phyloP scores from a whole-genome alignment of 352 stramenopile genomes.

The Globisporangium abappressorium region DNA sequence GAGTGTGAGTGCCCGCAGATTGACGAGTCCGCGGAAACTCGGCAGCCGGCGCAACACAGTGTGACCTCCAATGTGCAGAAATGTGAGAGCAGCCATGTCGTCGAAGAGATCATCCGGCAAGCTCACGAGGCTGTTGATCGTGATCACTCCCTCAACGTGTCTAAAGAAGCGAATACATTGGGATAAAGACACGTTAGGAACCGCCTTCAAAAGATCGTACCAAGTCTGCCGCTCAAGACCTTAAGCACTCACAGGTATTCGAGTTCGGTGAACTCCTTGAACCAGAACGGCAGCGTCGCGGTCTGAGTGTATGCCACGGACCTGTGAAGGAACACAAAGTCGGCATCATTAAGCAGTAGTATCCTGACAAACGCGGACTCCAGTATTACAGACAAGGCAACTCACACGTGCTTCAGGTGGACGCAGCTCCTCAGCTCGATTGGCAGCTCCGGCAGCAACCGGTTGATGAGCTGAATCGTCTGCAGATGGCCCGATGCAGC shows the following conservation, averaged over 20 bases:
- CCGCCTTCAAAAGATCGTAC: not conserved
- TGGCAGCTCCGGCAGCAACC: slow-evolving; percentile 18
- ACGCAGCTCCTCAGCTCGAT: slow-evolving; percentile 20
- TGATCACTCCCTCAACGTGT: not conserved
- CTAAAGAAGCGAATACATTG: not conserved
- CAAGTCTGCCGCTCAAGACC: not conserved
- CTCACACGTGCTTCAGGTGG: slow-evolving; percentile 28
- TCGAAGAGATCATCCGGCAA: not conserved
- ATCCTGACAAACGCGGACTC: not conserved
- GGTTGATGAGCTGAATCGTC: slow-evolving; percentile 33
- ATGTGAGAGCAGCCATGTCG: not conserved
- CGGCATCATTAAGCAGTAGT: not conserved
- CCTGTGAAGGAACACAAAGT: not conserved
- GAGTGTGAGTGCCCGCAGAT: not conserved
- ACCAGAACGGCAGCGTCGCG: not conserved
- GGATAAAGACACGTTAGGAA: not conserved
- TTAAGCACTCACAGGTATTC: not conserved
- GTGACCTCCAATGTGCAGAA: not conserved
- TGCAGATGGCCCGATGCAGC: slow-evolving; percentile 24
- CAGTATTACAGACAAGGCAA: not conserved
- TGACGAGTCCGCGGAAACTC: not conserved
- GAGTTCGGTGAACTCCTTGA: not conserved
- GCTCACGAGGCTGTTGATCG: not conserved
- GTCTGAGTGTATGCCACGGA: not conserved
- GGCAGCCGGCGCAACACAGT: not conserved